Evolutionary conservation across 2,329 filamentous ascomycete species (phyloP).

Genomic region (Shiraia sp.): DNA sequence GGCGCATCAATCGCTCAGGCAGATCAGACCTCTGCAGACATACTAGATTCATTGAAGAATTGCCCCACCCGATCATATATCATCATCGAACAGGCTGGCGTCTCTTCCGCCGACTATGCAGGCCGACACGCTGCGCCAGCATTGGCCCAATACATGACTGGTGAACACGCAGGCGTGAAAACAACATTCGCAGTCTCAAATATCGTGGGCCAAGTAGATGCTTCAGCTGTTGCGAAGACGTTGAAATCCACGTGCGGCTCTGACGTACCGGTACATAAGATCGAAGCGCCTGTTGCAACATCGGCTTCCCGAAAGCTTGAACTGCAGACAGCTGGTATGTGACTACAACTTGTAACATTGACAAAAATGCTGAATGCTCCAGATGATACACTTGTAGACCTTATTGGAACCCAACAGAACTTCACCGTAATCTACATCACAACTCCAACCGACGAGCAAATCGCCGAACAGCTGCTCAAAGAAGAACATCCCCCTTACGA

Average conservation of each 20-base stretch:
- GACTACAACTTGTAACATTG: not conserved
- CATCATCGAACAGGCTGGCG: constrained; percentile 75
- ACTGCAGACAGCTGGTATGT: constrained; percentile 25
- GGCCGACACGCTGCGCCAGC: constrained; percentile 56
- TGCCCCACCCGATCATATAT: constrained; percentile 80
- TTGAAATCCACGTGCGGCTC: constrained; percentile 55
- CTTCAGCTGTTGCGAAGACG: constrained; percentile 45
- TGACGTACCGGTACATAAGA: constrained; percentile 19
- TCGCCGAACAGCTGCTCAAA: constrained; percentile 25
- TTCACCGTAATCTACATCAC: constrained; percentile 81
- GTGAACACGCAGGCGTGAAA: constrained; percentile 54
- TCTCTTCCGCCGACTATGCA: constrained; percentile 70
- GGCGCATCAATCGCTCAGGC: constrained; percentile 47
- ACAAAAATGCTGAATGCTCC: constrained; percentile 7
- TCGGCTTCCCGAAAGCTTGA: constrained; percentile 15
- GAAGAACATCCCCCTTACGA: constrained; percentile 58
- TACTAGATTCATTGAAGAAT: constrained; percentile 56
- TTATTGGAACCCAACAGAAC: constrained; percentile 50
- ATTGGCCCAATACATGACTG: constrained; percentile 57
- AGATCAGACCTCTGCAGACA: constrained; percentile 46
- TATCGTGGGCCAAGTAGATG: constrained; percentile 56
- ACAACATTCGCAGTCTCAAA: constrained; percentile 59
- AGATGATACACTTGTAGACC: constrained; percentile 29
- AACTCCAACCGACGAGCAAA: constrained; percentile 53
- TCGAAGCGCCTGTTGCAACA: constrained; percentile 19